Base-by-base conservation (phyloP, 768 basidiomycete species). In the Mycena chlorophos region DNA sequence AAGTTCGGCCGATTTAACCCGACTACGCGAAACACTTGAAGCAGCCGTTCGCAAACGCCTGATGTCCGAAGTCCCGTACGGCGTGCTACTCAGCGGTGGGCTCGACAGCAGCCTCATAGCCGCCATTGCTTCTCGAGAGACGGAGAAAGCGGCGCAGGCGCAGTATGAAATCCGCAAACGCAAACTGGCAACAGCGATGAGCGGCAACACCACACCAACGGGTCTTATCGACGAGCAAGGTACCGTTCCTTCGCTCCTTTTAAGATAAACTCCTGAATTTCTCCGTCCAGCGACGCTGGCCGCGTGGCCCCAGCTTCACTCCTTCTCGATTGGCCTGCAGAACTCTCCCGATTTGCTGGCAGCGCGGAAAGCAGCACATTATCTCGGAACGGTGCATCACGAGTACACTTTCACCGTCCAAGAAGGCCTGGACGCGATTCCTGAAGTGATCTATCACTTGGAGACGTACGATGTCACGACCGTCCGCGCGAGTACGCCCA, bases 381-480 rank as follows among this genome's bases (percentile, higher is more conserved):
- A 83, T 75, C 78, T 99, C 39, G 95, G 95, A 25, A 99, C 97
- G 1, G 85, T 89, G 1, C 97, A 99, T 66, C 96, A 98, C 68
- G 96, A 97, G 73, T 98, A 94, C 72, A 89, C 93, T 16, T 99
- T 99, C 74, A 98, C 96, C 26, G 91, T 98, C 4, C 92, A 98
- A 71, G 97, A 98, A 71, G 97, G 97, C 39, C 76, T 99, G 47
- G 97, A 99, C 65, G 97, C 97, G 2, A 86, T 99, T 51, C 91
- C 92, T 3, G 97, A 99, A 55, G 96, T 98, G 56, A 97, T 99
- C 61, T 88, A 98, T 72, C 96, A 98, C 68, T 85, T 99, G 30
- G 97, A 99, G 75, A 98, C 97, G 2, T 98, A 93, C 73, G 97
- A 99, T 70, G 97, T 99, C 54, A 99, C 97, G 26, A 99, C 97